Evolutionary conservation across 352 stramenopile species (phyloP), one percentile per base, ranked within the genome.

Genomic region (Phytophthora constricta): DNA sequence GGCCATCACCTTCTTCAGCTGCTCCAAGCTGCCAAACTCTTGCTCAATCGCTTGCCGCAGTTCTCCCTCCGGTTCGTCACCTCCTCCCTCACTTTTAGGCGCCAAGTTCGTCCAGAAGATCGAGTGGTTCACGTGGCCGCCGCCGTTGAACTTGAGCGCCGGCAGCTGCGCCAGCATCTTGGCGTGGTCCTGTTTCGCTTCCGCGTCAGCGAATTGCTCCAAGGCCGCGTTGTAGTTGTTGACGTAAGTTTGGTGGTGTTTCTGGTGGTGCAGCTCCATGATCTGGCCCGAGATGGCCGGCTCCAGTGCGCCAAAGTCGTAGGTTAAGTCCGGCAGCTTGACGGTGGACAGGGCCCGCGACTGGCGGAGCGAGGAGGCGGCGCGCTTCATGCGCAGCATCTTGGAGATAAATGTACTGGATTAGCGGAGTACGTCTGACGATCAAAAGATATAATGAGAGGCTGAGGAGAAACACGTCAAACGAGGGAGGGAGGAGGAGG

Each of bases 71-170:
- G 91, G 90, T 56, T 95, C 85, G 33, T 86, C 89, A 39, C 90
- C 90, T 34, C 91, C 93, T 47, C 86, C 88, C 51, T 93, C 62
- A 41, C 60, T 80, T n/a, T 74, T 70, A 3, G 91, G 90, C 25
- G 90, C 85, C 45, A 98, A 74, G 80, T 99, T 99, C 66, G 98
- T 97, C 97, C 97, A 99, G 81, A 99, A 99, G 65, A 99, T 95
- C 56, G 95, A 98, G 80, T 99, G 98, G 79, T 99, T 99, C 25
- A 99, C 77, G 77, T 99, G 97, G 58, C 97, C 97, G 14, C 97
- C 98, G 19, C 97, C 97, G 81, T 99, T 99, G 80, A 99, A 99
- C 70, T 98, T 97, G 48, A 99, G 82, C 34, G 95, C 96, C 14
- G 79, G 81, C 65, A 98, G 90, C 22, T 98, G 76, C 42, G 79